phyloP scores from a whole-genome alignment of 1,284 basidiomycete genomes.

The Sporisorium exsertum region DNA sequence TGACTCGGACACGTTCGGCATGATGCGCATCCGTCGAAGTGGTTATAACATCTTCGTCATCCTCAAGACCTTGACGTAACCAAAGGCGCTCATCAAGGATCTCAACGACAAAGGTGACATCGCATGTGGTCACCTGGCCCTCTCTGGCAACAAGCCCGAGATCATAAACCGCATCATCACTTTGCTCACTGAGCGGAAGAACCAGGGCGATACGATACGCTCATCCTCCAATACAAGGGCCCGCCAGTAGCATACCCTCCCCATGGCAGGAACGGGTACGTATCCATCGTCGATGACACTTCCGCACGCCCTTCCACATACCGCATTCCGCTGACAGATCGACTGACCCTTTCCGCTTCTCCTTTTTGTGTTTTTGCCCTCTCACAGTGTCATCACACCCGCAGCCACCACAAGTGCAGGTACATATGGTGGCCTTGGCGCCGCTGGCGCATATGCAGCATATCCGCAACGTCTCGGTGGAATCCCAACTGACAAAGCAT shows the following conservation, averaged over 20 bases:
- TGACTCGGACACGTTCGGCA: no score
- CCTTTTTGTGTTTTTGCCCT: neutral
- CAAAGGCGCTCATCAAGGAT: no score
- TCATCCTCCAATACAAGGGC: constrained; percentile 37
- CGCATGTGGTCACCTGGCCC: constrained; percentile 31
- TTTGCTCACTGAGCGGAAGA: constrained; percentile 27
- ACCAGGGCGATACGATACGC: constrained; percentile 33
- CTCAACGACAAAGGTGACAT: constrained; percentile 50
- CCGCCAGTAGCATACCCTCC: constrained; percentile 3
- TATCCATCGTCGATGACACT: neutral
- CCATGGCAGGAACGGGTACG: constrained; percentile 23
- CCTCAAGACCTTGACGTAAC: no score
- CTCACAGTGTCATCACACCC: neutral
- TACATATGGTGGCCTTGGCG: constrained; percentile 31
- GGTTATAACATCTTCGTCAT: no score
- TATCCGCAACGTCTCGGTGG: constrained; percentile 27
- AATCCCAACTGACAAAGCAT: constrained; percentile 25
- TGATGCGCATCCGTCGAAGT: no score
- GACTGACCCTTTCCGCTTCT: constrained; percentile 10
- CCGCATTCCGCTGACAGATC: neutral
- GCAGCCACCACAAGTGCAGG: constrained; percentile 41
- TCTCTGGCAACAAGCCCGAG: constrained; percentile 59
- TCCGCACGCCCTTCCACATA: neutral
- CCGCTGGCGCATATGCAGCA: constrained; percentile 33
- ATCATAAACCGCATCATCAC: constrained; percentile 45